These are phyloP conservation scores for Protomyces inouyei DNA, from an alignment of 1,139 yeast genomes.

Conservation along the genomic window DNA sequence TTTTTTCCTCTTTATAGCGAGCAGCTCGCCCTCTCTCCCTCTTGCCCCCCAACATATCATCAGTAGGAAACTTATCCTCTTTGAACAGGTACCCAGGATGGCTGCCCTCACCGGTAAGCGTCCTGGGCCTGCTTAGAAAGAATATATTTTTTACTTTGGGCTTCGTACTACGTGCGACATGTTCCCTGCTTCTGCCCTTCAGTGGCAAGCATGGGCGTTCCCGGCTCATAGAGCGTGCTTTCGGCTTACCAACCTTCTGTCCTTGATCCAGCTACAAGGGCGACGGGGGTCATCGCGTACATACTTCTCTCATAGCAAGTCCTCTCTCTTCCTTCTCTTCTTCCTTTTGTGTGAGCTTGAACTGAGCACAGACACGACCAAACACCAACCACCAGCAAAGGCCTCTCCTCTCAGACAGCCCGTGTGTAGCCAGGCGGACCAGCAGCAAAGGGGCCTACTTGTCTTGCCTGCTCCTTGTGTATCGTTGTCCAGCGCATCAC, in stretches of 20 bases:
- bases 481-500: too few relatives aligned
- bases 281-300: slow-evolving; percentile 3
- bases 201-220: slow-evolving; percentile 1
- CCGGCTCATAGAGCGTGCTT: slow-evolving; percentile 1
- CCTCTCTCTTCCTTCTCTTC: too few relatives aligned
- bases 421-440: too few relatives aligned
- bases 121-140: not conserved
- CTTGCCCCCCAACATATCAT: not conserved
- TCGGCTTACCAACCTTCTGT: slow-evolving; percentile 1
- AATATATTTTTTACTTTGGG: not conserved
- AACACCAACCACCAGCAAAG: too few relatives aligned
- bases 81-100: not conserved
- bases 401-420: too few relatives aligned
- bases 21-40: not conserved
- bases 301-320: not conserved
- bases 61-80: slow-evolving; percentile 2
- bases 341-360: too few relatives aligned
- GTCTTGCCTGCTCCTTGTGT: too few relatives aligned
- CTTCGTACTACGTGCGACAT: not conserved
- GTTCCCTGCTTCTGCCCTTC: not conserved
- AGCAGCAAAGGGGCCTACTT: too few relatives aligned
- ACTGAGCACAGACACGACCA: too few relatives aligned
- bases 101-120: not conserved
- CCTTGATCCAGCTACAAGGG: slow-evolving; percentile 2
- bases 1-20: not conserved